Evolutionary conservation across 306 rosid genomes (phyloP).

Genomic region (Hylodesmum podocarpum): DNA sequence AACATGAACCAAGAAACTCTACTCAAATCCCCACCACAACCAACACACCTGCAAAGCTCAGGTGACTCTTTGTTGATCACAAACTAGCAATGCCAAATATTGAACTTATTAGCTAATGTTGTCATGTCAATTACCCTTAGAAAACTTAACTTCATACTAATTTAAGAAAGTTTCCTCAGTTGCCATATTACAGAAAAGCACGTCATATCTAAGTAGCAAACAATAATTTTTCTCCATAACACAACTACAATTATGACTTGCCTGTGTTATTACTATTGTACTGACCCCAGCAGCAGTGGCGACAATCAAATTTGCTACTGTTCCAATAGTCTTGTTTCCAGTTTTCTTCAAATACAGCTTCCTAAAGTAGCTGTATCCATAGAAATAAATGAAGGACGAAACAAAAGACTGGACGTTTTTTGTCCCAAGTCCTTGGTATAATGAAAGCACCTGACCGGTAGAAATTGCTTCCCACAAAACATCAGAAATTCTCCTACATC

Average conservation of each 20-base stretch:
- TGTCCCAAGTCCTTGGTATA: slow-evolving; percentile 93
- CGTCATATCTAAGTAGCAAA: neutral
- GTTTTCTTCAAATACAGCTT: slow-evolving; percentile 69
- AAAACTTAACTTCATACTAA: neutral
- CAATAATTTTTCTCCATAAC: slow-evolving; percentile 4
- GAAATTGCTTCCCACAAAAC: slow-evolving; percentile 94
- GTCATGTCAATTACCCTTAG: neutral
- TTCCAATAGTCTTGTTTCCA: slow-evolving; percentile 74
- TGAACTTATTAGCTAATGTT: neutral
- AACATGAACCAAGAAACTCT: neutral
- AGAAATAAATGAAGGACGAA: slow-evolving; percentile 82
- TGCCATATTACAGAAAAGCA: neutral
- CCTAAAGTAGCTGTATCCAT: slow-evolving; percentile 89
- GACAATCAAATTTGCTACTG: slow-evolving; percentile 76
- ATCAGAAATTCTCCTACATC: slow-evolving; percentile 84
- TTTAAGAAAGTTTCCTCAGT: neutral
- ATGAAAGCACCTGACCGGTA: slow-evolving; percentile 68
- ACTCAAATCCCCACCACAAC: neutral
- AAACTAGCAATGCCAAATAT: neutral
- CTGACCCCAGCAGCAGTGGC: slow-evolving; percentile 88
- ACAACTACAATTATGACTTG: slow-evolving; percentile 24
- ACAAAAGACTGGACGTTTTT: slow-evolving; percentile 84
- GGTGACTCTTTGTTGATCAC: slow-evolving; percentile 15
- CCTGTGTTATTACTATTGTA: slow-evolving; percentile 78
- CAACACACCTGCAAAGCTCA: neutral